These are phyloP conservation scores for Verticillium dahliae DNA, from an alignment of 2,329 filamentous ascomycete species.

Conservation along the genomic window DNA sequence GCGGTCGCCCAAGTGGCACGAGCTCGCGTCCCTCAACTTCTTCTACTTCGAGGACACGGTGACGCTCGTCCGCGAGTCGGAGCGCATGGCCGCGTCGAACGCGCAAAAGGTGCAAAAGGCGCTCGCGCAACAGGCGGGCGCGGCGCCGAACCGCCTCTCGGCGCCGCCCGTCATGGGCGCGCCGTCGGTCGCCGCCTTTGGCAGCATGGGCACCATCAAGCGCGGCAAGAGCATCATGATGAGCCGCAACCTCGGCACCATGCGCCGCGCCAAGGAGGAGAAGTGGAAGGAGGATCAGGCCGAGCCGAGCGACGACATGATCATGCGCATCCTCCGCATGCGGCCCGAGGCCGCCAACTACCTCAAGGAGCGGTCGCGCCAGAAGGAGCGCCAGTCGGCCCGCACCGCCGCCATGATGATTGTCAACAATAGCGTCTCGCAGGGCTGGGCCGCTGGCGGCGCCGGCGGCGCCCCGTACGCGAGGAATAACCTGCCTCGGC, in stretches of 20 bases:
- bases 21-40: conserved; percentile 92
- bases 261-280: conserved; percentile 92
- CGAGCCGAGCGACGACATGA: conserved; percentile 97
- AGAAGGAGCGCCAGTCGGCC: conserved; percentile 88
- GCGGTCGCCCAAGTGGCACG: conserved; percentile 97
- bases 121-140: conserved; percentile 36
- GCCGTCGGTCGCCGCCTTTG: conserved; percentile 46
- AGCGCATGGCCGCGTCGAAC: conserved; percentile 88
- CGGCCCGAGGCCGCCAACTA: conserved; percentile 83
- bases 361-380: conserved; percentile 81
- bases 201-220: conserved; percentile 63
- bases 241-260: conserved; percentile 87
- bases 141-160: conserved; percentile 47
- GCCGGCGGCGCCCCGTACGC: conserved; percentile 28
- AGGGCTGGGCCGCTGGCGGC: conserved; percentile 44
- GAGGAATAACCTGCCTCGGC: conserved; percentile 38
- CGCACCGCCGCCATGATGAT: conserved; percentile 90
- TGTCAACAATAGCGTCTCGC: conserved; percentile 77
- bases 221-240: conserved; percentile 83
- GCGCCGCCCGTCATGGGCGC: conserved; percentile 47
- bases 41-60: conserved; percentile 96
- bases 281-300: conserved; percentile 93
- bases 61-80: conserved; percentile 87
- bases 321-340: conserved; percentile 90
- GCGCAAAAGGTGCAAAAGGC: conserved; percentile 69